Evolutionary conservation across 1,284 basidiomycete species (phyloP).

Genomic region (Coriolopsis trogii): DNA sequence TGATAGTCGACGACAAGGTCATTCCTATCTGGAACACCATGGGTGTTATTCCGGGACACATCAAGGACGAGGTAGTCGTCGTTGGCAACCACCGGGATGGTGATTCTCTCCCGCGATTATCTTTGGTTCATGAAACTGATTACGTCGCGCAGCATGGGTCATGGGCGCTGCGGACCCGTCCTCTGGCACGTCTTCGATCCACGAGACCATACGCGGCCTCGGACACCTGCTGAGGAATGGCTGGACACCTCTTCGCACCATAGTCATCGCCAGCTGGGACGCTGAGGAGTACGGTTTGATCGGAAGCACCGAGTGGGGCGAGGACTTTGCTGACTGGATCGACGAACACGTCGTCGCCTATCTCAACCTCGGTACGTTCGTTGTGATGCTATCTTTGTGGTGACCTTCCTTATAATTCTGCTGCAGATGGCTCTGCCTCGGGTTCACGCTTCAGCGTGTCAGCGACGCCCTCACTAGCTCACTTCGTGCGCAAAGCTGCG

Average conservation of each 20-base stretch:
- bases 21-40: slow-evolving; percentile 87
- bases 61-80: slow-evolving; percentile 85
- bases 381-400: background rate
- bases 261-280: slow-evolving; percentile 89
- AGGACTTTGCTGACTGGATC: slow-evolving; percentile 86
- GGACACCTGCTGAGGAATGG: slow-evolving; percentile 71
- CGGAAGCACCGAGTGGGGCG: slow-evolving; percentile 86
- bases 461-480: slow-evolving; percentile 79
- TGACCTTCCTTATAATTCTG: background rate
- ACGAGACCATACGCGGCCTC: slow-evolving; percentile 82
- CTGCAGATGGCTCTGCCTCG: slow-evolving; percentile 60
- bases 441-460: slow-evolving; percentile 63
- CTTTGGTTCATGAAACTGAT: background rate
- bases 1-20: slow-evolving; percentile 67
- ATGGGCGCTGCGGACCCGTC: slow-evolving; percentile 85
- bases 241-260: slow-evolving; percentile 88
- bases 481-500: slow-evolving; percentile 69
- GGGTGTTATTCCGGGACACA: slow-evolving; percentile 86
- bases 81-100: slow-evolving; percentile 89
- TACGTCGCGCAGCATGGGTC: slow-evolving; percentile 41
- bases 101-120: slow-evolving; percentile 31
- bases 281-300: slow-evolving; percentile 91
- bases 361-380: slow-evolving; percentile 70
- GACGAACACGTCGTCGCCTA: slow-evolving; percentile 80
- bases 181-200: slow-evolving; percentile 82